phyloP scores from a whole-genome alignment of 257 asterid genomes.

The Paraleonurus japonicus region DNA sequence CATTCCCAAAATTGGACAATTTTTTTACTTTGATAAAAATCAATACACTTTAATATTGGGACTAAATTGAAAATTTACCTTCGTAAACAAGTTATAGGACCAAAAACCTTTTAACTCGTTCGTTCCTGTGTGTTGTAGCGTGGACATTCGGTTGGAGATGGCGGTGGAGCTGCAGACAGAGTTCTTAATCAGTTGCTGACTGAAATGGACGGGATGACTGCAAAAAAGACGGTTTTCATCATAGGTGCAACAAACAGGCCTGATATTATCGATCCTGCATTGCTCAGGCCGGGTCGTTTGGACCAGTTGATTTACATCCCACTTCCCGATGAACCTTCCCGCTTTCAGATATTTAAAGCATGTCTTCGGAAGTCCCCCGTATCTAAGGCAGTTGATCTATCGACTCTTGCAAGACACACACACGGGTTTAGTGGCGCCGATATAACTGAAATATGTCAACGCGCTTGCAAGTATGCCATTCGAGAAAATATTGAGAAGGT shows the following conservation, averaged over 20 bases:
- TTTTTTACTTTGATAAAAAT: no score
- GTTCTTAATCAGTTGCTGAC: constrained; percentile 49
- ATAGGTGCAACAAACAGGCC: constrained; percentile 57
- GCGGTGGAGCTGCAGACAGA: constrained; percentile 48
- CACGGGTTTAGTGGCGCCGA: constrained; percentile 49
- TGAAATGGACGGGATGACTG: constrained; percentile 46
- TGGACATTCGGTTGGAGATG: constrained; percentile 44
- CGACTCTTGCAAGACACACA: constrained; percentile 40
- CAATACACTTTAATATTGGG: no score
- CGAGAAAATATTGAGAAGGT: constrained; percentile 47
- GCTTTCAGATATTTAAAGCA: constrained; percentile 44
- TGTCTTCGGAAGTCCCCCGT: constrained; percentile 41
- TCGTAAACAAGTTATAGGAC: no score
- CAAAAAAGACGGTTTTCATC: constrained; percentile 40
- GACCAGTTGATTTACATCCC: constrained; percentile 48
- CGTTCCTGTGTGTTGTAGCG: constrained; percentile 18
- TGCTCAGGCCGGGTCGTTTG: constrained; percentile 50
- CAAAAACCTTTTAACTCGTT: no score
- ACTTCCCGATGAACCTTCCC: constrained; percentile 41
- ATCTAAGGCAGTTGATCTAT: constrained; percentile 35
- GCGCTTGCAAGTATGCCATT: constrained; percentile 50
- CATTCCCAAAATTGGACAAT: no score
- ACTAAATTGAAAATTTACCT: no score
- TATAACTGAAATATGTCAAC: constrained; percentile 45
- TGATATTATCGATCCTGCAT: constrained; percentile 48